Base-by-base conservation (phyloP, 345 rosid species). In the Barbarea vulgaris region DNA sequence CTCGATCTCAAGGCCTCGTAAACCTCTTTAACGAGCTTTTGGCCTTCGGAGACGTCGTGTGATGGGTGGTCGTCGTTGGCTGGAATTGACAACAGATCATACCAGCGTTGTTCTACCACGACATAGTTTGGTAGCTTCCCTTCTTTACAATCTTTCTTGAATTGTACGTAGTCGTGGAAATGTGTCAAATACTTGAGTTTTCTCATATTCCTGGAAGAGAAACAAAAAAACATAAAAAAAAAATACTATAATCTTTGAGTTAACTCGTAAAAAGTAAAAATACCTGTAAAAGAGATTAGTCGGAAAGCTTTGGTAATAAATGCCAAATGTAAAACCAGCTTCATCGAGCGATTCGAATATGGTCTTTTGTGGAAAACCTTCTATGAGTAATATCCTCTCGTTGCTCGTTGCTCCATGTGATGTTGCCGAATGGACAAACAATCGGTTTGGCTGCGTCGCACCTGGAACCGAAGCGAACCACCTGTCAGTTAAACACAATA, bases 401-500 rank as follows among this genome's bases (percentile, higher is more conserved):
- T 87, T 85, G 58, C 79, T 79, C 0, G 87, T 69, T 12, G 83
- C 77, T 28, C 93, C 91, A 64, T 85, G 84, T 18, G 89, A 84
- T 22, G 93, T 89, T 33, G 82, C 93, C 1, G 93, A 83, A 19
- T 89, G 91, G 7, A 85, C 76, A 28, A 37, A 89, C 73, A 83
- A 6, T 59, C 88, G 67, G 51, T 89, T 89, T 2, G 89, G 88
- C 68, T 85, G 94, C 12, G 94, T 89, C 3, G 87, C 82, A 2
- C 85, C 75, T 2, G 94, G 91, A 9, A 87, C 70, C 3, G 94
- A 79, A 3, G 91, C 85, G 24, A 89, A 87, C 91, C 89, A 89
- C 73, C 88, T 77, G 8, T 15, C 61, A n/a, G n/a, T n/a, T n/a
- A n/a, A n/a, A 36, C 22, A 28, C 30, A 58, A 34, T 6, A 52